Evolutionary conservation across 2,329 filamentous ascomycete species (phyloP), one percentile per base, ranked within the genome.

Genomic region (Trichoderma pleuroti): DNA sequence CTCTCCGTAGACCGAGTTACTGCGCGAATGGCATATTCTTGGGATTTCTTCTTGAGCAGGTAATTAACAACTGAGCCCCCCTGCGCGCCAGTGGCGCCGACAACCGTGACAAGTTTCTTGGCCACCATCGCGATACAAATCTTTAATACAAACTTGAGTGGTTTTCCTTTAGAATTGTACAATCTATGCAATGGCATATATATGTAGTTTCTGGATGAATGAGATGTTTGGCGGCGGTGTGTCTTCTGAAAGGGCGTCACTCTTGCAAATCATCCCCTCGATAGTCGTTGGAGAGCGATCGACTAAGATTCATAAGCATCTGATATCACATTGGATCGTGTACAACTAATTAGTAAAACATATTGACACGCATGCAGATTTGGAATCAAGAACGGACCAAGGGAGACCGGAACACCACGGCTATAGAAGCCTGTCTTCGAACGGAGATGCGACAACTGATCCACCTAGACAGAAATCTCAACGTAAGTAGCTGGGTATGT

Each of bases 31-130:
- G 72, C 72, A 71, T 79, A 80, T 21, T 65, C 32, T 2, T 74
- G 60, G 5, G 73, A 62, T 63, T 77, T 78, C 64, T 78, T 79
- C 18, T 77, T 72, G 10, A 80, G 74, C 24, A 80, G 75, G 3
- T 79, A 78, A 9, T 72, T 71, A 16, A 77, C 74, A 16, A 80
- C 78, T 54, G 76, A 77, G 39, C 77, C 76, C 10, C 78, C 78
- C 34, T 80, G 78, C 7, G 73, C 57, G 36, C 78, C 78, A 36
- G 77, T 80, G 36, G 78, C 76, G 12, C 78, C 78, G 68, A 76
- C 78, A 16, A 80, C 75, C 39, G 79, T 78, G 39, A 80, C 72
- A 70, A 78, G 56, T 64, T 76, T 78, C 52, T 75, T 54, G 60
- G 76, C 65, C 64, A 75, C 70, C 77, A 79, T 79, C 4, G 1